phyloP scores from a whole-genome alignment of 331 rosid species.

The Dryas integrifolia region DNA sequence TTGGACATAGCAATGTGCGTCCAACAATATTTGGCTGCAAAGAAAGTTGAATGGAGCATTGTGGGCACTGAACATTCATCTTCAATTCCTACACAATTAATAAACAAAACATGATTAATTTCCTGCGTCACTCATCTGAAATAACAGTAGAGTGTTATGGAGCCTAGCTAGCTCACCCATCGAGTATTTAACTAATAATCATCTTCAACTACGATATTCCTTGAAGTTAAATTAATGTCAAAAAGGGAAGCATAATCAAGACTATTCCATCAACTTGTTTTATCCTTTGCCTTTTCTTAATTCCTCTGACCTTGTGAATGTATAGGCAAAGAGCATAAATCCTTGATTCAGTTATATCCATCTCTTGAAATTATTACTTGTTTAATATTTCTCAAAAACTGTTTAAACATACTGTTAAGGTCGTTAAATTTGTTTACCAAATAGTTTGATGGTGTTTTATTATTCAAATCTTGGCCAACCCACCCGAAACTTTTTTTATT shows the following conservation, averaged over 20 bases:
- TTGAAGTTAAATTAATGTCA: not conserved
- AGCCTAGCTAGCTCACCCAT: too few species aligned
- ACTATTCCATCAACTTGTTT: too few species aligned
- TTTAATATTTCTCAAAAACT: too few species aligned
- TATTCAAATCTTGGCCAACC: too few species aligned
- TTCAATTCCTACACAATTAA: not conserved
- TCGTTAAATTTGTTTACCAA: too few species aligned
- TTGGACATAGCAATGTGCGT: too few species aligned
- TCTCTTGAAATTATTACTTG: too few species aligned
- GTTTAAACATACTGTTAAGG: too few species aligned
- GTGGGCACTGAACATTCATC: not conserved
- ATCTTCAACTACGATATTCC: not conserved
- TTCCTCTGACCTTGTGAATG: too few species aligned
- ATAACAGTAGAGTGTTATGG: not conserved
- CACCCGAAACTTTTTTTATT: too few species aligned
- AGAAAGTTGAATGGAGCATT: not conserved
- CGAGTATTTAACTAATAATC: not conserved
- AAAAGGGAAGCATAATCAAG: too few species aligned
- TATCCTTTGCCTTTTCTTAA: not conserved
- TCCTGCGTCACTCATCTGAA: not conserved
- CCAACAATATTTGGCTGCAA: not conserved
- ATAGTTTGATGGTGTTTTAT: too few species aligned
- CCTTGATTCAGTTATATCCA: not conserved
- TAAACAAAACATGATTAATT: not conserved
- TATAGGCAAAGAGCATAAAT: not conserved